These are phyloP conservation scores for Phytophthora cactorum DNA, from an alignment of 352 stramenopile species.

Conservation along the genomic window DNA sequence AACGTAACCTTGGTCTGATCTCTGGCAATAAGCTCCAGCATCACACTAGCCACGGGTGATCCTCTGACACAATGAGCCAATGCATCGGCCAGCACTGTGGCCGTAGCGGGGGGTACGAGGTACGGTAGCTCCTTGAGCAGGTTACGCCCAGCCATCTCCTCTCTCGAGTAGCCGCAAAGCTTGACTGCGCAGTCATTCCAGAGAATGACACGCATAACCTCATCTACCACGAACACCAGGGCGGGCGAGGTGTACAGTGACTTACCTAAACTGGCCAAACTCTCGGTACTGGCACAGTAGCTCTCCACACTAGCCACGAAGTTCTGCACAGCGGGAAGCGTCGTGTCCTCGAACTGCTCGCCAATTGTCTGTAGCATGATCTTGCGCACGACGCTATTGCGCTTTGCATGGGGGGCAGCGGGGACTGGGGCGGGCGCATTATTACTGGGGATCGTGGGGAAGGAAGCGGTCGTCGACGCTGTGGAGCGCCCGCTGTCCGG, in stretches of 20 bases:
- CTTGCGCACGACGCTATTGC: constrained; percentile 68
- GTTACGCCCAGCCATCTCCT: constrained; percentile 82
- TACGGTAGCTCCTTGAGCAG: constrained; percentile 75
- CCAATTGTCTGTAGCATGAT: constrained; percentile 83
- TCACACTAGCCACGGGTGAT: constrained; percentile 50
- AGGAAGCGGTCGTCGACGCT: constrained; percentile 9
- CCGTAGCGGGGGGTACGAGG: constrained; percentile 65
- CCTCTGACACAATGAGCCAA: constrained; percentile 67
- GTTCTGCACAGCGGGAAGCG: constrained; percentile 67
- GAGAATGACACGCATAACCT: constrained; percentile 85
- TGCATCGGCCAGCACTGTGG: constrained; percentile 60
- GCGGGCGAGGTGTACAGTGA: constrained; percentile 80
- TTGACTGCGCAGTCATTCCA: constrained; percentile 87
- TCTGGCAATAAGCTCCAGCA: constrained; percentile 67
- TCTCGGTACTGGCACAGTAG: constrained; percentile 81
- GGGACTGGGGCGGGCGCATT: neutral
- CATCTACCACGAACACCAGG: constrained; percentile 85
- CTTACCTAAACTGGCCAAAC: constrained; percentile 81
- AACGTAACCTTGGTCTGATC: constrained; percentile 69
- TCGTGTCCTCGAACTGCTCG: constrained; percentile 74
- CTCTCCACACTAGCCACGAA: constrained; percentile 78
- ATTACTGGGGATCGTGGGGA: neutral
- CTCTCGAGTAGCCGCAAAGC: constrained; percentile 74
- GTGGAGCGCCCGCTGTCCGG: constrained; percentile 57
- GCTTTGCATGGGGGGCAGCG: constrained; percentile 15